Conservation (phyloP, 2,329 filamentous ascomycete genomes). For the Ambrosiella beaveri region DNA sequence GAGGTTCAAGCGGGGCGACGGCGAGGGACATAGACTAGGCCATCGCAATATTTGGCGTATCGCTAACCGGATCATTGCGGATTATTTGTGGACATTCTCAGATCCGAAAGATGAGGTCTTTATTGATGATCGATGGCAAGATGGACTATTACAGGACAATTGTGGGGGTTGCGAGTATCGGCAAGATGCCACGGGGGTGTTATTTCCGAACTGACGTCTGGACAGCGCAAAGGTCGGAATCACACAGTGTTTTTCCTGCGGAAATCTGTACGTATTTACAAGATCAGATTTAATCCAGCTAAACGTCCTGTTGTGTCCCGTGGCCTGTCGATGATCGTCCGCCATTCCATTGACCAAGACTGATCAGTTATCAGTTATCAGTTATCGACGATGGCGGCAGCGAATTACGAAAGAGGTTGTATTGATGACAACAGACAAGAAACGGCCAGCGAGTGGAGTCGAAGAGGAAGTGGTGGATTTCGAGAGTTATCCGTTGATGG, state of each 20-base stretch:
- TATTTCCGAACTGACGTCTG: background rate
- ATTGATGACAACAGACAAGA: background rate
- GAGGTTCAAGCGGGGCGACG: background rate
- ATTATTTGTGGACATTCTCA: too few relatives aligned
- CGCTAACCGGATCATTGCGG: too few relatives aligned
- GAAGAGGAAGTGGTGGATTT: too few relatives aligned
- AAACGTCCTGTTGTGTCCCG: background rate
- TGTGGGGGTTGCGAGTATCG: background rate
- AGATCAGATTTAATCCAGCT: too few relatives aligned
- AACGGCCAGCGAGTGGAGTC: too few relatives aligned
- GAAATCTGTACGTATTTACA: background rate
- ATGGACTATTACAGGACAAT: too few relatives aligned
- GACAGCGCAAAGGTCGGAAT: background rate
- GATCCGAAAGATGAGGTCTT: too few relatives aligned
- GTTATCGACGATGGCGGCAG: background rate
- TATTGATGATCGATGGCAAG: too few relatives aligned
- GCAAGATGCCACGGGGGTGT: background rate
- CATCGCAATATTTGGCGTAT: too few relatives aligned
- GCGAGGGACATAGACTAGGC: background rate
- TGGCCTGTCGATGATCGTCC: background rate
- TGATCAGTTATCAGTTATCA: too few relatives aligned
- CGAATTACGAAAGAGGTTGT: background rate
- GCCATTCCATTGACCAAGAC: too few relatives aligned
- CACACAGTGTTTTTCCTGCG: background rate
- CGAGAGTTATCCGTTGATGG: too few relatives aligned